These are phyloP conservation scores for Emydomyces testavorans DNA, from an alignment of 2,329 filamentous ascomycete species.

Conservation along the genomic window DNA sequence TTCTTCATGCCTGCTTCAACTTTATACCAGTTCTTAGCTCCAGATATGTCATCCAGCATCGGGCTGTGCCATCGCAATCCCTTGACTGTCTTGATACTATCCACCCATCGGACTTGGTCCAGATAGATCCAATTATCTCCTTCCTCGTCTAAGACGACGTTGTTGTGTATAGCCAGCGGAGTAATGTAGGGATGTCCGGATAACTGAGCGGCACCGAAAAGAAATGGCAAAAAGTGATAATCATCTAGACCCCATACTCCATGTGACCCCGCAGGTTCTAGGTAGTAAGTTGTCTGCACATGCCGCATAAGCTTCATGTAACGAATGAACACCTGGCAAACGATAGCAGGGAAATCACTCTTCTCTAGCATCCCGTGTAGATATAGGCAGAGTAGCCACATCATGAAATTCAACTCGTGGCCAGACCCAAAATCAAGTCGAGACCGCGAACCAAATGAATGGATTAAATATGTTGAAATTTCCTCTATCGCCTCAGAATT, in stretches of 20 bases:
- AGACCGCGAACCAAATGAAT: slow-evolving; percentile 74
- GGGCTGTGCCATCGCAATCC: slow-evolving; percentile 92
- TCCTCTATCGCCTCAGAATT: slow-evolving; percentile 50
- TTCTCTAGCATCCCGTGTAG: slow-evolving; percentile 56
- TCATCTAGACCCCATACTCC: slow-evolving; percentile 97
- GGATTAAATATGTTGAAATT: slow-evolving; percentile 63
- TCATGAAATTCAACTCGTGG: slow-evolving; percentile 92
- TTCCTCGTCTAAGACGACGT: slow-evolving; percentile 76
- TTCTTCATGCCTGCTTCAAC: slow-evolving; percentile 89
- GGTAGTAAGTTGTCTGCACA: slow-evolving; percentile 85
- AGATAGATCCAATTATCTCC: slow-evolving; percentile 77
- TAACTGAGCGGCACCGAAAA: slow-evolving; percentile 86
- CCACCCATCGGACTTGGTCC: slow-evolving; percentile 85
- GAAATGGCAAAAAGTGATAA: slow-evolving; percentile 91
- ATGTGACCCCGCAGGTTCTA: slow-evolving; percentile 92
- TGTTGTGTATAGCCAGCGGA: slow-evolving; percentile 72
- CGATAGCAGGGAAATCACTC: slow-evolving; percentile 59
- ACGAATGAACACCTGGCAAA: slow-evolving; percentile 65
- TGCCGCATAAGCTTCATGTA: slow-evolving; percentile 81
- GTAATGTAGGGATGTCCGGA: slow-evolving; percentile 72
- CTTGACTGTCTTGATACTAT: slow-evolving; percentile 90
- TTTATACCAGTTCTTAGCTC: slow-evolving; percentile 80
- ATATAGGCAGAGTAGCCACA: slow-evolving; percentile 92
- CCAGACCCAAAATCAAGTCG: slow-evolving; percentile 95
- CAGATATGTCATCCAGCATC: slow-evolving; percentile 95